Percentiles rank a stretch among this genome's conserved stretches.
phyloP scores from a whole-genome alignment of 192 early-diverging fungal species.

The Gonapodya prolifera region DNA sequence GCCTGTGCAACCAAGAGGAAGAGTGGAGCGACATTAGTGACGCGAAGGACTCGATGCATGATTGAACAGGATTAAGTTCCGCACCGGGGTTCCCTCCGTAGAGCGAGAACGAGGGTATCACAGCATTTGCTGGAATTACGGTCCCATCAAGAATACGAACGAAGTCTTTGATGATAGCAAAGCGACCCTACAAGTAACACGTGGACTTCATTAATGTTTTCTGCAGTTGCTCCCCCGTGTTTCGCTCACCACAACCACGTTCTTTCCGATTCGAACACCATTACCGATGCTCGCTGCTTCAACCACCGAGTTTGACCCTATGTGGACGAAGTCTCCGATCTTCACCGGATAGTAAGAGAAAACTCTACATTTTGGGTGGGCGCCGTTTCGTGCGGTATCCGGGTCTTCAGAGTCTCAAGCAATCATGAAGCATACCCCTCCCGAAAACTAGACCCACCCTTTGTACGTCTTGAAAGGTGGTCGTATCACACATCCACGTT shows the following conservation, averaged over 20 bases:
- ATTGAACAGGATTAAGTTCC: not conserved
- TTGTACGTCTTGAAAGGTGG: slow-evolving; percentile 95
- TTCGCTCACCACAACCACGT: slow-evolving; percentile 81
- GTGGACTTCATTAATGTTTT: not conserved
- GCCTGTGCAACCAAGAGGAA: slow-evolving; percentile 19
- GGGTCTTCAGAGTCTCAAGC: not conserved
- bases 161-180: slow-evolving; percentile 94
- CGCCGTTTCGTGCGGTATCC: no score
- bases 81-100: slow-evolving; percentile 70
- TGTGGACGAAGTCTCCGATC: slow-evolving; percentile 83
- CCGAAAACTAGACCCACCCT: slow-evolving; percentile 33
- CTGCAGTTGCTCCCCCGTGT: not conserved
- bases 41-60: not conserved
- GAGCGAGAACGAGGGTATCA: slow-evolving; percentile 87
- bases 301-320: slow-evolving; percentile 76
- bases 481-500: slow-evolving; percentile 61
- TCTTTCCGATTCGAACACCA: slow-evolving; percentile 79
- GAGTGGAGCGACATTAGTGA: no score
- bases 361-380: no score
- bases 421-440: not conserved
- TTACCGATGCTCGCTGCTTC: slow-evolving; percentile 88
- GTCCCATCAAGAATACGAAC: slow-evolving; percentile 77
- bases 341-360: slow-evolving; percentile 98
- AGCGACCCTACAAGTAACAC: slow-evolving; percentile 51
- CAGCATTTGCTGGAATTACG: slow-evolving; percentile 79